Base-by-base conservation (phyloP, 345 rosid species). In the Camelina neglecta region DNA sequence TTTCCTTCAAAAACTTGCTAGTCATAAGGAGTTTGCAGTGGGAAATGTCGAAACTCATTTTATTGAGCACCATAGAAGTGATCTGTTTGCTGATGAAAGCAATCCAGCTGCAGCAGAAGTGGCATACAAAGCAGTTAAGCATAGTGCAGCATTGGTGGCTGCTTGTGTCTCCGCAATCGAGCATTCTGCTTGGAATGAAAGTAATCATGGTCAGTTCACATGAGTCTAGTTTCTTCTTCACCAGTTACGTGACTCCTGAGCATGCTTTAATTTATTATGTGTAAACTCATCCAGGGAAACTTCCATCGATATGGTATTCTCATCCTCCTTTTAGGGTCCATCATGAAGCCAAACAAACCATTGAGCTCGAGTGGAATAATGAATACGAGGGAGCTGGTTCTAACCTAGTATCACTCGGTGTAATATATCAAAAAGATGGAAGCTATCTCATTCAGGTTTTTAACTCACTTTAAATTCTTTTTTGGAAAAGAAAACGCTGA, bases 31-130 rank as follows among this genome's bases (percentile, higher is more conserved):
- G 72, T 94, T 94, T 81, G 85, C 81, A 81, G 86, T 75, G 80
- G 97, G 93, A 49, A 76, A 85, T 53, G 94, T 94, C 74, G 98
- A 94, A 87, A 94, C 97, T 8, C 98, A 94, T 85, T 92, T 94
- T 76, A 90, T 94, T 36, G 96, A 92, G 79, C 86, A 88, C 74
- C 86, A 89, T 68, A 86, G 81, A 66, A 89, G 80, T 63, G 97
- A 89, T 62, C 85, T 92, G 59, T 92, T 94, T 80, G 69, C 81
- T 81, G 91, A 89, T 70, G 87, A 84, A 79, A 78, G 78, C 72
- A 79, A 85, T 69, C 74, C 85, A 64, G 60, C 39, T n/a, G 73
- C 76, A 81, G 84, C 78, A 39, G 82, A 86, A 51, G 82, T 78
- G 58, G 84, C 89, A 58, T 78, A 65, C 64, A 60, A 77, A 70